A percentile compares a stretch with the other conserved stretches of the same genome.
Evolutionary conservation across 768 basidiomycete genomes (phyloP).

Genomic region (Lentinula sp.): DNA sequence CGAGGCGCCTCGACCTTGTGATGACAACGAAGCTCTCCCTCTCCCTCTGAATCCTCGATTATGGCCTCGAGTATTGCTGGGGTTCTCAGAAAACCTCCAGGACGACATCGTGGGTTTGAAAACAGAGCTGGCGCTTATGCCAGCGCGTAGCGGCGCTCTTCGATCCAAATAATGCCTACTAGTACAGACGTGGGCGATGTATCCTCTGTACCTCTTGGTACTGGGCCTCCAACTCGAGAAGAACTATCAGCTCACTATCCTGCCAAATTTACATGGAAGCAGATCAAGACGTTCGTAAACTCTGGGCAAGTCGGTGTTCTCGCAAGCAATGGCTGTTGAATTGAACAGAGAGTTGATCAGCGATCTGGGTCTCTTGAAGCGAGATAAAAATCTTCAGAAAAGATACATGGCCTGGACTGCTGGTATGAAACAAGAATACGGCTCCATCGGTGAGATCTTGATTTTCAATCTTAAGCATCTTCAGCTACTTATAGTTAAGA

Average conservation of each 20-base stretch:
- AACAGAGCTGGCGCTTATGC: not conserved
- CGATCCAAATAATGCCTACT: not conserved
- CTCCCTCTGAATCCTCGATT: constrained; percentile 8
- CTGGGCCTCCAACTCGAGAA: constrained; percentile 63
- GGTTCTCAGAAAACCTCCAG: not conserved
- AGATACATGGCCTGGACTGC: constrained; percentile 58
- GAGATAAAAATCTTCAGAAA: constrained; percentile 61
- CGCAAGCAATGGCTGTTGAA: not conserved
- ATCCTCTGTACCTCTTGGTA: constrained; percentile 31
- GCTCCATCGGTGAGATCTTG: constrained; percentile 52
- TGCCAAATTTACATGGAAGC: constrained; percentile 67
- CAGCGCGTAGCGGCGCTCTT: not conserved
- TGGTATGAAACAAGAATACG: constrained; percentile 52
- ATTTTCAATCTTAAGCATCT: not conserved
- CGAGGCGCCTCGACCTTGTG: constrained; percentile 8
- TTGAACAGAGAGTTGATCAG: constrained; percentile 26
- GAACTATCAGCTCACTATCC: constrained; percentile 69
- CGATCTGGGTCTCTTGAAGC: constrained; percentile 75
- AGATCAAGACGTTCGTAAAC: constrained; percentile 73
- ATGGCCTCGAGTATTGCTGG: not conserved
- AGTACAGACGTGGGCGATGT: not conserved
- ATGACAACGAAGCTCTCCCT: constrained; percentile 3
- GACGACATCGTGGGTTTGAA: not conserved
- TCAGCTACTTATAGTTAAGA: not conserved
- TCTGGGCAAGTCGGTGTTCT: constrained; percentile 37